Conservation (phyloP, 176 grass and related monocot species). For the Dendrocalamus sinicus region DNA sequence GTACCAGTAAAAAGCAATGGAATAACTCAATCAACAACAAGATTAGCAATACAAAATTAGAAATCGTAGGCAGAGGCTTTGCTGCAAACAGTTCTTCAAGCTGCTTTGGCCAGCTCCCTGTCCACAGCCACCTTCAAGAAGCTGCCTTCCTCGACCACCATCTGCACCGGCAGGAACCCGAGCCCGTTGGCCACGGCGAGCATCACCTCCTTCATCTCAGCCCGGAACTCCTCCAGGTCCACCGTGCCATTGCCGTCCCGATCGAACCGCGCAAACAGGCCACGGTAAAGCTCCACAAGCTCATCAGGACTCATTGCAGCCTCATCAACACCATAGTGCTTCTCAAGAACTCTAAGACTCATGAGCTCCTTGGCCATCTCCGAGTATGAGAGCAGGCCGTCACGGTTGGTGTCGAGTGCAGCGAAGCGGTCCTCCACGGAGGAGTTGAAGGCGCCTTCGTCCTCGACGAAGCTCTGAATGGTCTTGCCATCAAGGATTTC, state of each 20-base stretch:
- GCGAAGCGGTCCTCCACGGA: constrained; percentile 58
- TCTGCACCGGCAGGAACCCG: not conserved
- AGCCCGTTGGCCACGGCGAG: constrained; percentile 65
- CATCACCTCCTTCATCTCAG: constrained; percentile 85
- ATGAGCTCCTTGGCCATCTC: constrained; percentile 67
- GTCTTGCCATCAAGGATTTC: constrained; percentile 72
- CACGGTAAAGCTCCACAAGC: constrained; percentile 44
- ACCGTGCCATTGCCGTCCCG: constrained; percentile 65
- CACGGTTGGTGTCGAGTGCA: constrained; percentile 60
- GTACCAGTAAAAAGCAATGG: not conserved
- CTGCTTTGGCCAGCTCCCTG: constrained; percentile 40
- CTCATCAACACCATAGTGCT: constrained; percentile 64
- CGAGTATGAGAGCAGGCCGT: constrained; percentile 62
- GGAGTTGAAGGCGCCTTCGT: constrained; percentile 61
- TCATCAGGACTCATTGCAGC: constrained; percentile 32
- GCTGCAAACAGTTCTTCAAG: constrained; percentile 24
- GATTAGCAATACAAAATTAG: not conserved
- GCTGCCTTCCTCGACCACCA: constrained; percentile 47
- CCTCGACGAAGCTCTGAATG: constrained; percentile 71
- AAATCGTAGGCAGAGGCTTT: not conserved
- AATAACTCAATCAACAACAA: not conserved
- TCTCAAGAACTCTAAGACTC: constrained; percentile 61
- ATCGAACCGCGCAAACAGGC: constrained; percentile 65
- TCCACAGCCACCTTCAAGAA: constrained; percentile 43
- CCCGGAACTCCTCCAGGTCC: constrained; percentile 64